Base-by-base conservation (phyloP, 73 alveolate species). In the Stentor roeselii region DNA sequence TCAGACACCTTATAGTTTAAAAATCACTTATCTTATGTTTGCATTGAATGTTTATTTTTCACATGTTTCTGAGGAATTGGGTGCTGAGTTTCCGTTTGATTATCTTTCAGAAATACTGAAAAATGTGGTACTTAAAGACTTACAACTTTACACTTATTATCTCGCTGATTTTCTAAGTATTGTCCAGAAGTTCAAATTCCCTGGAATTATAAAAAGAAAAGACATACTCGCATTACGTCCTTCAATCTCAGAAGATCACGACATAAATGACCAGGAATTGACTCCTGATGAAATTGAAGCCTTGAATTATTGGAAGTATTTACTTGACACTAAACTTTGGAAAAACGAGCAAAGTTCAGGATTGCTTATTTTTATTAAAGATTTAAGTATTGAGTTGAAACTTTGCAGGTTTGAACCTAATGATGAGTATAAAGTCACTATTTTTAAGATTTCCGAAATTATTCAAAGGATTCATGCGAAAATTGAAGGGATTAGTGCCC, bases 321-420 rank as follows among this genome's bases (percentile, higher is more conserved):
- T 67, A 27, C n/a, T 67, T 67, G 80, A 67, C 34, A 34, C 34
- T 11, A 67, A 67, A 67, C n/a, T 40, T 27, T 67, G 80, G 37
- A 67, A 67, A 67, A 67, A 21, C 0, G 80, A 67, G 2, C 42
- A 21, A 67, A 40, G 41, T 21, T 21, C 80, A 27, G 80, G 80
- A 0, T 67, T 67, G 42, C 2, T 67, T 14, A 67, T 67, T 67
- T 67, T 67, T 21, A 67, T 67, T 27, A 67, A 32, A 67, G 80
- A 67, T 27, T 11, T 67, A 0, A 67, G 80, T 32, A 67, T 67
- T 21, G 80, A 67, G 37, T 0, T 67, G 0, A 67, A 67, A 67
- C 34, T 21, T 30, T 15, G 41, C 41, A n/a, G 41, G 37, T 50
- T 50, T 50, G 34, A 32, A 30, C 41, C 41, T 1, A 67, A 21